Conservation (phyloP, 2,329 filamentous ascomycete species). For the Aureobasidium uvarum region DNA sequence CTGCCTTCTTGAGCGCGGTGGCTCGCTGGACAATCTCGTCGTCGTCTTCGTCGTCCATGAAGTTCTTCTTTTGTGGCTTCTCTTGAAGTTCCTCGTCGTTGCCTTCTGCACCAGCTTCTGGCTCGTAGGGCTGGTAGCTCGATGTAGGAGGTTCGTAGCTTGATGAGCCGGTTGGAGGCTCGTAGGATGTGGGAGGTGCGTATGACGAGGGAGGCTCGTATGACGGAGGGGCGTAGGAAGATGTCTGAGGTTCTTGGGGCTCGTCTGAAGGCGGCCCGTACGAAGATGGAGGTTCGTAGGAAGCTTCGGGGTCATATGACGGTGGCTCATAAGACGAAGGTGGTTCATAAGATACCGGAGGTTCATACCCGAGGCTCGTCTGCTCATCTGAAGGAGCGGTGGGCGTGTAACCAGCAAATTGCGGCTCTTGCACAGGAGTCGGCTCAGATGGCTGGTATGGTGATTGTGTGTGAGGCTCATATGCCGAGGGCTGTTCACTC, state of each 20-base stretch:
- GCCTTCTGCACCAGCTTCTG: slow-evolving; percentile 52
- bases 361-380: slow-evolving; percentile 9
- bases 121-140: slow-evolving; percentile 50
- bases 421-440: not conserved
- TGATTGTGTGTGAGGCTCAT: not conserved
- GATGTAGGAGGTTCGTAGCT: slow-evolving; percentile 60
- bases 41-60: slow-evolving; percentile 79
- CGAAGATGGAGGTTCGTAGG: slow-evolving; percentile 21
- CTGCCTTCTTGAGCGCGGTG: slow-evolving; percentile 48
- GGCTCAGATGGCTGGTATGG: slow-evolving; percentile 18
- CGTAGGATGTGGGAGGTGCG: slow-evolving; percentile 37
- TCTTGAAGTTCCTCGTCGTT: slow-evolving; percentile 45
- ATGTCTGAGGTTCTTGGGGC: slow-evolving; percentile 12
- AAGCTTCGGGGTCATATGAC: slow-evolving; percentile 4
- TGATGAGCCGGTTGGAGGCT: slow-evolving; percentile 40
- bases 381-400: not conserved
- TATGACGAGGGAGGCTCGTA: slow-evolving; percentile 32
- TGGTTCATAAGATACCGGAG: not conserved
- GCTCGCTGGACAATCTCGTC: slow-evolving; percentile 58
- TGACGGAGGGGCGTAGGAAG: slow-evolving; percentile 31
- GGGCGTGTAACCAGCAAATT: slow-evolving; percentile 1
- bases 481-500: not conserved
- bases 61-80: slow-evolving; percentile 67
- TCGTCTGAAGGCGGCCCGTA: slow-evolving; percentile 20
- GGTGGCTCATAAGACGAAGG: slow-evolving; percentile 18